Evolutionary conservation across 371 early-diverging fungal species (phyloP), one percentile per base, ranked within the genome.

Genomic region (Umbelopsis sp.): DNA sequence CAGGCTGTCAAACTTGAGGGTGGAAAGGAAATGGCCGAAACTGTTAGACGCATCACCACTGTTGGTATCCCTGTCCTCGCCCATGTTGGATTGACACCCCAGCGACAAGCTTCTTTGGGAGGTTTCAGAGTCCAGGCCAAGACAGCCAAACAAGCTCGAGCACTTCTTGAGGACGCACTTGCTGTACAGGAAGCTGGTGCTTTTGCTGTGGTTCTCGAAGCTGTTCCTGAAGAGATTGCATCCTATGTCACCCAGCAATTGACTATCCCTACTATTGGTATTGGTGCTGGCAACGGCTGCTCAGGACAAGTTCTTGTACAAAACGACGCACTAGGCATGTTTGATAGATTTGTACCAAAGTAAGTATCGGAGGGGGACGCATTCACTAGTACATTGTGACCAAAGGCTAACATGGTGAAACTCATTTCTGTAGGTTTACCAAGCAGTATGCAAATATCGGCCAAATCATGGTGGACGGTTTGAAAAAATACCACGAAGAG

Each of bases 31-130:
- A 91, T 95, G 86, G 88, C 88, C 0, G 83, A 87, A 16, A 92
- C 92, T 4, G 85, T 96, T 48, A 76, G 79, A 41, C 81, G 87
- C 18, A 91, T 97, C 46, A 92, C 92, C 1, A 70, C 82, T 25
- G 90, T 92, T 0, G 97, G 99, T 24, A 89, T 97, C 20, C 96
- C 98, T 1, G 97, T 97, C 2, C 73, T 97, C 37, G 99, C 93
- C 0, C 97, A 97, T 68, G 89, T 98, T 63, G 98, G 99, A 0
- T 76, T 99, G 66, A 97, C 97, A 7, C 99, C 99, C 35, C 99
- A 99, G 78, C 85, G 95, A 7, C 91, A 91, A 52, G 86, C 90
- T 44, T 82, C 91, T 5, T 74, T 97, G 67, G 96, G 98, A 63
- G 98, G 97, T 9, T 98, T 91, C 79, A 86, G 90, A 50, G 96